These are phyloP conservation scores for Cladophialophora yegresii DNA, from an alignment of 2,329 filamentous ascomycete species.

Conservation along the genomic window DNA sequence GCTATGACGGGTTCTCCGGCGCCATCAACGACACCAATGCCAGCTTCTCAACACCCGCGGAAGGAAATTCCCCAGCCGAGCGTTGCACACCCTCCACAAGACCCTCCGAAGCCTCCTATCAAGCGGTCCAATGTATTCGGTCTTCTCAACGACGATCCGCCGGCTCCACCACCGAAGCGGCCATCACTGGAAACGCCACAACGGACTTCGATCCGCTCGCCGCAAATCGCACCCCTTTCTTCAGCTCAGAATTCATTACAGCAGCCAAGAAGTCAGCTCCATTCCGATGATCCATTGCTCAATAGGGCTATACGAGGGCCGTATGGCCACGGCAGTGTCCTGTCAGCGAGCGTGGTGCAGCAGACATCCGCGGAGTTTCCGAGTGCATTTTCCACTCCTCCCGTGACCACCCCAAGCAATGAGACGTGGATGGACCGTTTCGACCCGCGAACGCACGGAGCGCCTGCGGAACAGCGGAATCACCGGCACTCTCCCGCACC, in stretches of 20 bases:
- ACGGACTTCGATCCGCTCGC: constrained; percentile 32
- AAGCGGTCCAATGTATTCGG: constrained; percentile 55
- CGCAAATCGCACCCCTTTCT: constrained; percentile 20
- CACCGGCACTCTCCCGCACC: constrained; percentile 34
- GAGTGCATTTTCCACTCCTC: constrained; percentile 18
- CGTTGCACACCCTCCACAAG: constrained; percentile 22
- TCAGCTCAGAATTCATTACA: constrained; percentile 10
- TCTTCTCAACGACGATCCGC: constrained; percentile 52
- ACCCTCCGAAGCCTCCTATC: constrained; percentile 41
- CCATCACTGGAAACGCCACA: constrained; percentile 45
- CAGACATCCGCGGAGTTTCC: constrained; percentile 22
- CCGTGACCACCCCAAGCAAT: constrained; percentile 23
- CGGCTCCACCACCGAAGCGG: constrained; percentile 51
- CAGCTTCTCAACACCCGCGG: constrained; percentile 26
- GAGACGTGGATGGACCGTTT: constrained; percentile 36
- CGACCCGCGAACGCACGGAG: constrained; percentile 31
- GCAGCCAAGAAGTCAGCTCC: constrained; percentile 17
- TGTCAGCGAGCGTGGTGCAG: constrained; percentile 19
- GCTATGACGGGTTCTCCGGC: constrained; percentile 22
- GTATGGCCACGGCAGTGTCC: constrained; percentile 17
- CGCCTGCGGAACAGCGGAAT: constrained; percentile 25
- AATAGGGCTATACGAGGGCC: constrained; percentile 18
- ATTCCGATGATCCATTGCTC: constrained; percentile 15
- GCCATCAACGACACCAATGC: constrained; percentile 7
- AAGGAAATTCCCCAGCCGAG: constrained; percentile 25